Percentiles rank a stretch among this genome's conserved stretches.
These are phyloP conservation scores for Cryptococcus sp. DNA, from an alignment of 1,284 basidiomycete genomes.

Conservation along the genomic window DNA sequence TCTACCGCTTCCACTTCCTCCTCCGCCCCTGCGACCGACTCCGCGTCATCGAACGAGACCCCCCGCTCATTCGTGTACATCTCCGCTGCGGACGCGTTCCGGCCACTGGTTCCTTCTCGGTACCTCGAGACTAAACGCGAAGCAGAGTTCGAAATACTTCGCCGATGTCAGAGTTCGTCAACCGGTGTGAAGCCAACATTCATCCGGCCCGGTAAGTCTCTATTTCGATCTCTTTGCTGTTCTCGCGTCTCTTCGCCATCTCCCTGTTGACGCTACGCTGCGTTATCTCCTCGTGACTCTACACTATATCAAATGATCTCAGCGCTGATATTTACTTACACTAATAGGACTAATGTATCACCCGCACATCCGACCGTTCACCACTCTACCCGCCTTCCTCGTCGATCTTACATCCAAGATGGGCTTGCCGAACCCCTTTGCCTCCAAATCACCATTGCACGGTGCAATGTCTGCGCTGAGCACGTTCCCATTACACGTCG, in stretches of 20 bases:
- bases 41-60: slow-evolving; percentile 12
- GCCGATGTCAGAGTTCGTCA: slow-evolving; percentile 22
- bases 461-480: slow-evolving; percentile 64
- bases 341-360: slow-evolving; percentile 87
- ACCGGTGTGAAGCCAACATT: slow-evolving; percentile 64
- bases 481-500: slow-evolving; percentile 89
- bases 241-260: not conserved
- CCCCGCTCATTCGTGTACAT: slow-evolving; percentile 78
- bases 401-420: slow-evolving; percentile 74
- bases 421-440: slow-evolving; percentile 63
- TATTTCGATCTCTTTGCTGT: no score
- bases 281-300: no score
- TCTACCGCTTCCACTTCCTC: slow-evolving; percentile 6
- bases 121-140: slow-evolving; percentile 91
- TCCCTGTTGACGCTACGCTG: not conserved
- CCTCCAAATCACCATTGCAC: slow-evolving; percentile 46
- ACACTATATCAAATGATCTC: not conserved
- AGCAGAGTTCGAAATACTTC: slow-evolving; percentile 69
- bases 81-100: slow-evolving; percentile 90
- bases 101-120: slow-evolving; percentile 76
- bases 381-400: slow-evolving; percentile 80
- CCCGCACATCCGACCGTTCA: slow-evolving; percentile 83
- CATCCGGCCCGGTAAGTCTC: slow-evolving; percentile 74
- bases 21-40: slow-evolving; percentile 23
- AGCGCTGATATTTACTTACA: not conserved